Evolutionary conservation across 371 early-diverging fungal genomes (phyloP).

Genomic region (Fennellomyces sp.): DNA sequence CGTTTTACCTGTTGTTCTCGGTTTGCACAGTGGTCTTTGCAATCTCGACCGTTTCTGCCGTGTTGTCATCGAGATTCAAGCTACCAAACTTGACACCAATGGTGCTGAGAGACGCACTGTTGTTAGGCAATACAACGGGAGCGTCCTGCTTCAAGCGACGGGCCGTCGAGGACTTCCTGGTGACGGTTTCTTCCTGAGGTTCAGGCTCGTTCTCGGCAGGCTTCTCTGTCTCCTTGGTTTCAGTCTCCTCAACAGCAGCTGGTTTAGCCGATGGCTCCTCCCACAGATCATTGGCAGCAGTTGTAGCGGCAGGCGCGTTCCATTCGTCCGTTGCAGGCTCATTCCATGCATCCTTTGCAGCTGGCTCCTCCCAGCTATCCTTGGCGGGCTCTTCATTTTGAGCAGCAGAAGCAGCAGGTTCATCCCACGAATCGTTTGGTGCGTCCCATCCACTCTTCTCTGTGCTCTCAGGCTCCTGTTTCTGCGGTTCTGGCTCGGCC

Average conservation of each 20-base stretch:
- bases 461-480: constrained; percentile 13
- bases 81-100: constrained; percentile 85
- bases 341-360: neutral
- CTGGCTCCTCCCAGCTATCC: constrained; percentile 7
- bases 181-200: constrained; percentile 7
- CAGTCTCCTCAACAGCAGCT: constrained; percentile 8
- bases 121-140: constrained; percentile 85
- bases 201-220: constrained; percentile 4
- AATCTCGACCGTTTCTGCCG: constrained; percentile 22
- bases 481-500: constrained; percentile 44
- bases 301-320: neutral
- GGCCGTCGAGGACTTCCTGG: constrained; percentile 17
- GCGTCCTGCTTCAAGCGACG: constrained; percentile 82
- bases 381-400: constrained; percentile 7
- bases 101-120: constrained; percentile 61
- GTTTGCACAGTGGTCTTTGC: constrained; percentile 11
- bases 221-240: constrained; percentile 1
- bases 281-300: neutral
- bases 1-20: constrained; percentile 4
- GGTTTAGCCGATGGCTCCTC: neutral
- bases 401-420: constrained; percentile 9
- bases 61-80: constrained; percentile 57
- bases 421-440: constrained; percentile 14
- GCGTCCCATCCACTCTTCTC: constrained; percentile 16
- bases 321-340: constrained; percentile 14